These are phyloP conservation scores for Penicillium sp. DNA, from an alignment of 2,329 filamentous ascomycete genomes.

Conservation along the genomic window DNA sequence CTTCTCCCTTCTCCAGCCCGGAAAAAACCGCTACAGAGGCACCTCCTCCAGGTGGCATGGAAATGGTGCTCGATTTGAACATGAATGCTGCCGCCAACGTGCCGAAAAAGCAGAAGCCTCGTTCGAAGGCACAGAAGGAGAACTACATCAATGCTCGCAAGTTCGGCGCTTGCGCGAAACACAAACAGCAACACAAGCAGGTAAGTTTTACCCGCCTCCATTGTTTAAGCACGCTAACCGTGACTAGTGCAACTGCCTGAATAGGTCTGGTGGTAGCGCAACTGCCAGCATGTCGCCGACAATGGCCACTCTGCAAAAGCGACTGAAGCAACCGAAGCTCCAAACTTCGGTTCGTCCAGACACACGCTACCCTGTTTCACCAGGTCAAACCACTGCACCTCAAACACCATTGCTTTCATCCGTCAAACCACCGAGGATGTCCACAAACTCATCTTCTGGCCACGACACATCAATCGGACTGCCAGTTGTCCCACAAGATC, in stretches of 20 bases:
- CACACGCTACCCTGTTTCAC: conserved; percentile 6
- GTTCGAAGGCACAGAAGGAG: conserved; percentile 44
- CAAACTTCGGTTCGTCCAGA: conserved; percentile 9
- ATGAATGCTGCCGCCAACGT: conserved; percentile 45
- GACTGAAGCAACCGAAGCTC: conserved; percentile 1
- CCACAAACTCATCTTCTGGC: conserved; percentile 2
- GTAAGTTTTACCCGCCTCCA: conserved; percentile 27
- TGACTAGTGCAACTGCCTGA: conserved; percentile 43
- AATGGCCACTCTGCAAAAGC: conserved; percentile 9
- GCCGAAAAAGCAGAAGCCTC: conserved; percentile 45
- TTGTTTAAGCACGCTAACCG: conserved; percentile 18
- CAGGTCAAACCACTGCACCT: conserved; percentile 14
- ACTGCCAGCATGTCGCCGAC: conserved; percentile 18
- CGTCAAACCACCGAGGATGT: conserved; percentile 5
- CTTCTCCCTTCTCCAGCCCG: conserved; percentile 27
- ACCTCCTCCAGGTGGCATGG: conserved; percentile 30
- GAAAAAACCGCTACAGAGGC: conserved; percentile 16
- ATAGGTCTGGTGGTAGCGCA: conserved; percentile 31
- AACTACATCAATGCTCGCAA: conserved; percentile 47
- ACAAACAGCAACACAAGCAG: conserved; percentile 46
- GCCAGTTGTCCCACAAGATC: conserved; percentile 1
- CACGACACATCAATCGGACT: conserved; percentile 8
- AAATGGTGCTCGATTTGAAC: conserved; percentile 46
- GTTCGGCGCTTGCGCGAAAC: conserved; percentile 46
- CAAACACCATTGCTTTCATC: conserved; percentile 6